phyloP scores from a whole-genome alignment of 2,329 filamentous ascomycete genomes.

The Grosmannia huntii region DNA sequence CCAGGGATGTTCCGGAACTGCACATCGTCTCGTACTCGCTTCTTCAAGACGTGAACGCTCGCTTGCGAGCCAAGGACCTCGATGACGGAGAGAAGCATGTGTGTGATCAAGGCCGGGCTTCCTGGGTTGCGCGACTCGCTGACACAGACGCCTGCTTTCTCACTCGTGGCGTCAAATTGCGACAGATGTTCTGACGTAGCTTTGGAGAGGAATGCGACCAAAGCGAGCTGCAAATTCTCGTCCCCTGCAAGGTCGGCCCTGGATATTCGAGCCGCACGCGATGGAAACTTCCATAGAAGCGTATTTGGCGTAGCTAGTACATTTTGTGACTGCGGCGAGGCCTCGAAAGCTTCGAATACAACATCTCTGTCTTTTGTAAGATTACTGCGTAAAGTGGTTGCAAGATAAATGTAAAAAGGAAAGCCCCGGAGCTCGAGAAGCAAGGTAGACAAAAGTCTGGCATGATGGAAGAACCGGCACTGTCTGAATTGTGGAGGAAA shows the following conservation, averaged over 20 bases:
- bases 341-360: constrained; percentile 46
- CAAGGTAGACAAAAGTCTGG: no score
- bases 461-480: no score
- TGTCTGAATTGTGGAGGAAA: no score
- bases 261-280: constrained; percentile 34
- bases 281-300: constrained; percentile 48
- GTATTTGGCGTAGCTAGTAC: constrained; percentile 38
- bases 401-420: no score
- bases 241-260: constrained; percentile 15
- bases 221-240: constrained; percentile 28
- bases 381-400: background rate
- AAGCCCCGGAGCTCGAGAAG: no score
- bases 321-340: constrained; percentile 36
- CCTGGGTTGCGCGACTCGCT: constrained; percentile 45
- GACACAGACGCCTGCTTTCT: constrained; percentile 36
- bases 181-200: constrained; percentile 33
- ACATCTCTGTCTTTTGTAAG: constrained; percentile 1
- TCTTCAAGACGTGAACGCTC: constrained; percentile 29
- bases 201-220: constrained; percentile 42
- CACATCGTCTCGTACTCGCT: constrained; percentile 52
- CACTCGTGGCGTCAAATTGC: constrained; percentile 29
- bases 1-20: constrained; percentile 24
- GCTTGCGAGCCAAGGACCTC: constrained; percentile 34
- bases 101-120: constrained; percentile 43
- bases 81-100: constrained; percentile 47